These are phyloP conservation scores for Nicotiana otophora DNA, from an alignment of 257 asterid species.

Conservation along the genomic window DNA sequence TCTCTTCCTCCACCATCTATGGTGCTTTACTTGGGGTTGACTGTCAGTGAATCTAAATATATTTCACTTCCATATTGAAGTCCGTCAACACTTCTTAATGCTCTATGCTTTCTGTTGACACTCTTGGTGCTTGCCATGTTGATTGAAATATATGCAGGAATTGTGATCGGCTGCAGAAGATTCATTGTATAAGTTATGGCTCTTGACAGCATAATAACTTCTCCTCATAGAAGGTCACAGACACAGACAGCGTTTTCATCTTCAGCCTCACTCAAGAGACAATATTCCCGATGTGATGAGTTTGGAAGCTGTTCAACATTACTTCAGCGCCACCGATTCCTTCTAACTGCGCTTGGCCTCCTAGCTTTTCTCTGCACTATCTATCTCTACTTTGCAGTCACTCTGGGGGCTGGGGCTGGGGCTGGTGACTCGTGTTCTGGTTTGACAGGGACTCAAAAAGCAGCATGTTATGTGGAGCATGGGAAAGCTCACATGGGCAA, in stretches of 20 bases:
- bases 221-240: slow-evolving; percentile 50
- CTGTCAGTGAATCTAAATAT: not conserved
- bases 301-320: slow-evolving; percentile 31
- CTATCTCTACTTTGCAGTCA: slow-evolving; percentile 49
- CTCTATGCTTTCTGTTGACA: not conserved
- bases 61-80: not conserved
- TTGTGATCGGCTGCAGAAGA: not conserved
- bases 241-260: slow-evolving; percentile 25
- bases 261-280: slow-evolving; percentile 23
- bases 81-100: not conserved
- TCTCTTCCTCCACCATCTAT: not conserved
- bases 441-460: slow-evolving; percentile 29
- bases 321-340: slow-evolving; percentile 43
- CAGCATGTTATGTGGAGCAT: slow-evolving; percentile 34
- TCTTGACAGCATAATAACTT: slow-evolving; percentile 32
- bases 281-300: slow-evolving; percentile 28
- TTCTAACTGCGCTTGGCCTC: slow-evolving; percentile 39
- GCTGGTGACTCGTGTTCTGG: slow-evolving; percentile 26
- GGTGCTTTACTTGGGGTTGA: not conserved
- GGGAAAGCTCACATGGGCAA: slow-evolving; percentile 33
- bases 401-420: slow-evolving; percentile 30
- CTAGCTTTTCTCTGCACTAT: slow-evolving; percentile 46
- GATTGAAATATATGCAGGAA: slow-evolving; percentile 13
- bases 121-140: not conserved
- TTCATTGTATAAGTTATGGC: slow-evolving; percentile 21